Percentiles rank a stretch among this genome's conserved stretches.
These are phyloP conservation scores for Lentinula edodes DNA, from an alignment of 768 basidiomycete species.

Conservation along the genomic window DNA sequence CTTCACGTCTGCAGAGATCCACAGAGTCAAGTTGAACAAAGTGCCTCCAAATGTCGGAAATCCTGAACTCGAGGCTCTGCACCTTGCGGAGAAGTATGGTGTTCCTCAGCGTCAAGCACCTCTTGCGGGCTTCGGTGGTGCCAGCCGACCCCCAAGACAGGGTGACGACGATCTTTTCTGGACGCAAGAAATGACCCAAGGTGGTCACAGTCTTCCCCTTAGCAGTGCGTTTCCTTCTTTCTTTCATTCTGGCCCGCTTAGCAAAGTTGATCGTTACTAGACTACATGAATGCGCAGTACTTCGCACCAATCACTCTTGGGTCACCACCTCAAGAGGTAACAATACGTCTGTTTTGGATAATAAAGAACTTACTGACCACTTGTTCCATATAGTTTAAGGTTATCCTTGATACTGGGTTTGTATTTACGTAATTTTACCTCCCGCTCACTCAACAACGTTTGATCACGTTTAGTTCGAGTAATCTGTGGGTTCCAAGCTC, in stretches of 20 bases:
- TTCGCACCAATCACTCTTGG: slow-evolving; percentile 85
- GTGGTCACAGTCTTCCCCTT: slow-evolving; percentile 84
- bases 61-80: slow-evolving; percentile 68
- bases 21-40: slow-evolving; percentile 90
- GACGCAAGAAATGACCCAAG: slow-evolving; percentile 73
- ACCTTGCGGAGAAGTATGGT: slow-evolving; percentile 94
- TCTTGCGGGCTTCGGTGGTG: slow-evolving; percentile 69
- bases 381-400: slow-evolving; percentile 63
- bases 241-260: slow-evolving; percentile 1
- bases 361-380: neutral
- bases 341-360: neutral
- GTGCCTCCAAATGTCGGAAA: slow-evolving; percentile 56
- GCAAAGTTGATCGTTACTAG: slow-evolving; percentile 31
- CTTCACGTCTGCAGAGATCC: slow-evolving; percentile 52
- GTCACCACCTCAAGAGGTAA: slow-evolving; percentile 72
- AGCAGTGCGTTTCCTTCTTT: slow-evolving; percentile 57
- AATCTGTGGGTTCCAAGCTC: slow-evolving; percentile 92
- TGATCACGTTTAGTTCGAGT: slow-evolving; percentile 50
- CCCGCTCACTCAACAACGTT: slow-evolving; percentile 5
- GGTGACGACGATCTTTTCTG: slow-evolving; percentile 64
- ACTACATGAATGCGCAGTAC: slow-evolving; percentile 99
- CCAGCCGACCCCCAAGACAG: slow-evolving; percentile 52
- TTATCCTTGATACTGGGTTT: slow-evolving; percentile 89
- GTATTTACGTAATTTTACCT: neutral
- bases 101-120: slow-evolving; percentile 45